Percentiles rank a stretch among this genome's conserved stretches.
These are phyloP conservation scores for Saccharomycodes ludwigii DNA, from an alignment of 805 yeast genomes.

Conservation along the genomic window DNA sequence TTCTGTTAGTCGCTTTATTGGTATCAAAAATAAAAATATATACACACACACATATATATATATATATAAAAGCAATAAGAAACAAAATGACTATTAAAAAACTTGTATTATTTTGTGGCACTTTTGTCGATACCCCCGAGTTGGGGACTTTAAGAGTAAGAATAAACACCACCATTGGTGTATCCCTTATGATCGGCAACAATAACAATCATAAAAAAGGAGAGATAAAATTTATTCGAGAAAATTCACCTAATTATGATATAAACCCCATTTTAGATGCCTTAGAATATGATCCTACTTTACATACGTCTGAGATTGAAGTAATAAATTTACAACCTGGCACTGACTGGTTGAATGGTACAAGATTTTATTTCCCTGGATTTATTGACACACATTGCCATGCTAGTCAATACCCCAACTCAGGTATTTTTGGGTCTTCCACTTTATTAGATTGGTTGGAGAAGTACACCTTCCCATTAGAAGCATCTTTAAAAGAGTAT, in stretches of 20 bases:
- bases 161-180: constrained; percentile 49
- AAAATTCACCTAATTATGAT: constrained; percentile 7
- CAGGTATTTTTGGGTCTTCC: constrained; percentile 72
- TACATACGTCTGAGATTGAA: constrained; percentile 9
- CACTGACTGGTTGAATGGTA: background rate
- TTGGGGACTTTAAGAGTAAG: constrained; percentile 46
- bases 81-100: no score
- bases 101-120: no score
- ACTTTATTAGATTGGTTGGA: constrained; percentile 85
- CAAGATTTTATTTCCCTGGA: constrained; percentile 63
- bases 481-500: constrained; percentile 47
- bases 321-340: constrained; percentile 23
- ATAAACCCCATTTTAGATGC: constrained; percentile 23
- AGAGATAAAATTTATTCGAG: constrained; percentile 20
- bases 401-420: constrained; percentile 75
- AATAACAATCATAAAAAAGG: constrained; percentile 41
- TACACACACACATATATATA: no score
- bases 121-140: constrained; percentile 59
- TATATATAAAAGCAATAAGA: no score
- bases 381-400: constrained; percentile 76
- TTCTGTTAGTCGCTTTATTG: no score
- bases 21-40: no score
- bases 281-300: constrained; percentile 8
- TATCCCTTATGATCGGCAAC: constrained; percentile 24
- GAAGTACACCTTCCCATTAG: constrained; percentile 82